Base-by-base conservation (phyloP, 495 filamentous ascomycete genomes). In the Corynascus novoguineensis region DNA sequence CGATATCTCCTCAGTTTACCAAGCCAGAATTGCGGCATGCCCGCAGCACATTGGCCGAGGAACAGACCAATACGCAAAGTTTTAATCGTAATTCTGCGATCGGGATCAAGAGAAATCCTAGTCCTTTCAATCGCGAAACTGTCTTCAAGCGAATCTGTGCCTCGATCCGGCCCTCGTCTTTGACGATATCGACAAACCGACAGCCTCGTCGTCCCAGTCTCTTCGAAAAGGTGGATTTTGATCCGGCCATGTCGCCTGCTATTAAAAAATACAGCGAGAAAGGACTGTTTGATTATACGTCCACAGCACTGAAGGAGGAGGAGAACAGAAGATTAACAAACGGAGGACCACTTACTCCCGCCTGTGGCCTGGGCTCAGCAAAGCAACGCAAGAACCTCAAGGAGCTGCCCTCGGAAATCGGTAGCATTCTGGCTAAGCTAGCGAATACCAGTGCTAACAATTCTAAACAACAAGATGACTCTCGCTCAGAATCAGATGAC, bases 261-360 rank as follows among this genome's bases (percentile, higher is more conserved):
- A 75, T 73, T 55, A 73, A 75, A 49, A 83, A 81, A 57, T 81
- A 83, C 57, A 71, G 75, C 47, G 69, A 72, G 50, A 71, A 68
- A 45, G 80, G 80, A 14, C 70, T 64, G 5, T 81, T 78, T 51
- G 72, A 72, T 46, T 77, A 70, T 49, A 70, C 70, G 14, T 57
- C 67, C 8, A 51, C 65, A 52, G 17, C 55, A 32, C 41, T 54
- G 22, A 57, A 67, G 42, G 55, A 60, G 50, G 49, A 64, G 56
- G 62, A 61, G 50, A 42, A 40, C 37, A 25, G 64, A 52, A 8
- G 41, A 47, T 17, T 51, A 50, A 28, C 50, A 21, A 38, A 35
- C 59, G 12, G 53, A 57, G 45, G 67, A 19, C 68, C 76, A 0
- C 70, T 74, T 5, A 74, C 64, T 10, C 73, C 77, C 1, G 68